Conservation (phyloP, 78 protist genomes). For the Dictyostelium citrinum region DNA sequence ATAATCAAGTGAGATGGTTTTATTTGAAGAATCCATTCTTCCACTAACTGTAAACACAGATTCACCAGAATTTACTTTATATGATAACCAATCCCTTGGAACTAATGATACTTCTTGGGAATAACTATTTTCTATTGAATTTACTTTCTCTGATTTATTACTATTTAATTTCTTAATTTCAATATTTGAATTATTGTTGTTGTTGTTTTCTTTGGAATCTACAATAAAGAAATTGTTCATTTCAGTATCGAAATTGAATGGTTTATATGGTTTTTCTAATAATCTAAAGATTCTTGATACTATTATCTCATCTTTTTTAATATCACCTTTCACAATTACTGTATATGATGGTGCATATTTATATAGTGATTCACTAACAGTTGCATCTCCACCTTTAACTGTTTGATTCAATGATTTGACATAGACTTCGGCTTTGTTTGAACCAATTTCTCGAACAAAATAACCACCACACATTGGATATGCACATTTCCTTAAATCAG, state of each 20-base stretch:
- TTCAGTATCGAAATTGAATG: neutral
- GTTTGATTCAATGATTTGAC: neutral
- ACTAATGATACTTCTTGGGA: neutral
- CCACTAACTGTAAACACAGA: neutral
- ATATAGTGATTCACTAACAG: neutral
- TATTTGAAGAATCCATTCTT: neutral
- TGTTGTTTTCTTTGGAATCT: neutral
- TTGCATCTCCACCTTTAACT: neutral
- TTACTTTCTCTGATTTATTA: neutral
- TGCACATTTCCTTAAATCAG: constrained; percentile 24
- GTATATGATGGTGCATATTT: neutral
- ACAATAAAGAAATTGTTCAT: neutral
- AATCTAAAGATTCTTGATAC: neutral
- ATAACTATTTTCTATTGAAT: neutral
- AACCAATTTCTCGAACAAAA: neutral
- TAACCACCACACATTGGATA: constrained; percentile 39
- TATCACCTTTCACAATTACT: neutral
- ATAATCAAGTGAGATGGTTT: neutral
- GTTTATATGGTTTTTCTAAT: neutral
- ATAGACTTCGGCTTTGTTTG: neutral
- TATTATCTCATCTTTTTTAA: neutral
- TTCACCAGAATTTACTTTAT: neutral
- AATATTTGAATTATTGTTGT: neutral
- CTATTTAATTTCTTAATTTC: neutral
- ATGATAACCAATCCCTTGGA: neutral